phyloP scores from a whole-genome alignment of 2,329 filamentous ascomycete genomes.

The Colletotrichum sp. region DNA sequence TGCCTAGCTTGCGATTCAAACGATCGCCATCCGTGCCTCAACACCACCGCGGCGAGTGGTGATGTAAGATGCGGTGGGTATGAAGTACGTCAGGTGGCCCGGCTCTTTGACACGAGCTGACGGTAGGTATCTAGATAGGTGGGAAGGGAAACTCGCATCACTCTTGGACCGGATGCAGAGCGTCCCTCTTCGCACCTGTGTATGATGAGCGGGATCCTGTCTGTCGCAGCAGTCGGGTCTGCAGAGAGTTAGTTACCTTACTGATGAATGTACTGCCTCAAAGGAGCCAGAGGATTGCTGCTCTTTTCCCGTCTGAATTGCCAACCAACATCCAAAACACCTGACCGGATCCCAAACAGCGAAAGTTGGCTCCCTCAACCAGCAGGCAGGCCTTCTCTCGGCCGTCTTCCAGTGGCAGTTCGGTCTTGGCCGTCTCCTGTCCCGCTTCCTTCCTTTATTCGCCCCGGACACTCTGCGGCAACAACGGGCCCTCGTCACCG shows the following conservation, averaged over 20 bases:
- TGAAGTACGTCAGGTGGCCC: slow-evolving; percentile 1
- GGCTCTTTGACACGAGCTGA: neutral
- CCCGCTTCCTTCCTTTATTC: neutral
- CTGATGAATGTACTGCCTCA: neutral
- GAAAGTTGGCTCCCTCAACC: neutral
- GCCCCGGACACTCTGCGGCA: neutral
- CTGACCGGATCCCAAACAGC: neutral
- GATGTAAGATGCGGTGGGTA: slow-evolving; percentile 3
- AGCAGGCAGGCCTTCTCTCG: neutral
- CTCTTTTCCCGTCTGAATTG: neutral
- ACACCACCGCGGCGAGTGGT: neutral
- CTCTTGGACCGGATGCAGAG: neutral
- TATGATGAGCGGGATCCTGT: neutral
- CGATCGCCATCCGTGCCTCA: slow-evolving; percentile 1
- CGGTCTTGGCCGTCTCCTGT: neutral
- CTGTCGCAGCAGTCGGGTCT: neutral
- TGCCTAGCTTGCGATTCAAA: neutral
- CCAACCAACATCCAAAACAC: neutral
- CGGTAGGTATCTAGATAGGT: neutral
- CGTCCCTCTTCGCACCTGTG: neutral
- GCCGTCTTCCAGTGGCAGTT: neutral
- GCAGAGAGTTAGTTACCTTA: neutral
- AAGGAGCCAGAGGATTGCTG: neutral
- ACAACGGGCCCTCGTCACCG: neutral
- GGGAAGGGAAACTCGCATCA: neutral